These are phyloP conservation scores for Chrysanthemum seticuspe DNA, from an alignment of 129 eudicot genomes.

Conservation along the genomic window DNA sequence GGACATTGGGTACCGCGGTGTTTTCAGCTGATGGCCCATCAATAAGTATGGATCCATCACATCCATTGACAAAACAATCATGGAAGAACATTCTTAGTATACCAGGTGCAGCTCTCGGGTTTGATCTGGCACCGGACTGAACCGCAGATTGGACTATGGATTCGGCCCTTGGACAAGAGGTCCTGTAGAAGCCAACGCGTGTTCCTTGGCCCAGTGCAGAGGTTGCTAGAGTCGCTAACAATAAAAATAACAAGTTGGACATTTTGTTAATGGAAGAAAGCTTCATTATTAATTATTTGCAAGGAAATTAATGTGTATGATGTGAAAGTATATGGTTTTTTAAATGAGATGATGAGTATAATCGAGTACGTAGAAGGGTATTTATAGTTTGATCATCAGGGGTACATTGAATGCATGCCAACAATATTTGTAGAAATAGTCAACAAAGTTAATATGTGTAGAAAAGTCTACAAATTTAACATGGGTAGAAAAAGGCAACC, in stretches of 20 bases:
- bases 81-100: conserved; percentile 66
- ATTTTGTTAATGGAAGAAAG: conserved; percentile 17
- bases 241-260: conserved; percentile 10
- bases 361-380: too few species aligned
- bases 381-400: too few species aligned
- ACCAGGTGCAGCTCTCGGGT: conserved; percentile 53
- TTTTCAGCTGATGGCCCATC: conserved; percentile 54
- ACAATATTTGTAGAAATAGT: too few species aligned
- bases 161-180: conserved; percentile 52
- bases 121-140: conserved; percentile 35
- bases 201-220: conserved; percentile 44
- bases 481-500: too few species aligned
- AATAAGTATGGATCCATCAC: conserved; percentile 71
- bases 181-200: conserved; percentile 40
- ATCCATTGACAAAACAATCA: conserved; percentile 76
- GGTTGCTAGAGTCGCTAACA: conserved; percentile 22
- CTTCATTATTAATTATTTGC: conserved; percentile 19
- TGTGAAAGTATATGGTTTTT: too few species aligned
- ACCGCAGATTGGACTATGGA: conserved; percentile 47
- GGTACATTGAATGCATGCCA: too few species aligned
- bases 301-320: neutral
- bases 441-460: too few species aligned
- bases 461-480: too few species aligned
- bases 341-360: too few species aligned
- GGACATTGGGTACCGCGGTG: conserved; percentile 31